Base-by-base conservation (phyloP, 169 alveolate genomes). In the Neospora caninum region DNA sequence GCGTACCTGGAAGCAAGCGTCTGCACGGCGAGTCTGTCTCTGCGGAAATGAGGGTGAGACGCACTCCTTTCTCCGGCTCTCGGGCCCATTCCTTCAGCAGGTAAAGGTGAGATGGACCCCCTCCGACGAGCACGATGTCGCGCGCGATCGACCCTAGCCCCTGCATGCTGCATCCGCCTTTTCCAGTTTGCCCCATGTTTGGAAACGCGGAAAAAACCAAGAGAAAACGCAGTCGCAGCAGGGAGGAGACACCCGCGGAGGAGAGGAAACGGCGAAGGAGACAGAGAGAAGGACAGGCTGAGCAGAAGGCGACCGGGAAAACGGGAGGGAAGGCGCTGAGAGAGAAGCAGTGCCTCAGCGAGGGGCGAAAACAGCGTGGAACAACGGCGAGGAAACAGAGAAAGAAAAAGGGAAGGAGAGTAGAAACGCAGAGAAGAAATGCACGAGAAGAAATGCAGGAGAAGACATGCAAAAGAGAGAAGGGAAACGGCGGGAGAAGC, bases 11-110 rank as follows among this genome's bases (percentile, higher is more conserved):
- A 0, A 88, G 34, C 92, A 88, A 34, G 36, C 83, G 34, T 45
- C 83, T 88, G 92, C 54, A 88, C 18, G 92, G 80, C 83, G 92
- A 54, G 22, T 88, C 92, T n/a, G 54, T 67, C 20, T 53, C 92
- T 13, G 80, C 18, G 83, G 83, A 20, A 36, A 88, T 36, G 83
- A 88, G 83, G 45, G 92, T 58, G 64, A 88, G 69, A 20, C 83
- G 82, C 25, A 36, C 34, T 13, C 58, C 45, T 18, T 29, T 27
- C 49, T 49, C 36, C 2, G 84, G 80, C 1, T 58, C 20, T 53
- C 7, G 10, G 0, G 38, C 83, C 83, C 69, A 58, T 16, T 25
- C 31, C 83, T 88, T 88, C 83, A 88, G 20, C 45, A 88, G 25
- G 20, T 13, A 53, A 4, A 88, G 29, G 36, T 88, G 92, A 13